These are phyloP conservation scores for Lophiotrema nucula DNA, from an alignment of 495 filamentous ascomycete genomes.

Conservation along the genomic window DNA sequence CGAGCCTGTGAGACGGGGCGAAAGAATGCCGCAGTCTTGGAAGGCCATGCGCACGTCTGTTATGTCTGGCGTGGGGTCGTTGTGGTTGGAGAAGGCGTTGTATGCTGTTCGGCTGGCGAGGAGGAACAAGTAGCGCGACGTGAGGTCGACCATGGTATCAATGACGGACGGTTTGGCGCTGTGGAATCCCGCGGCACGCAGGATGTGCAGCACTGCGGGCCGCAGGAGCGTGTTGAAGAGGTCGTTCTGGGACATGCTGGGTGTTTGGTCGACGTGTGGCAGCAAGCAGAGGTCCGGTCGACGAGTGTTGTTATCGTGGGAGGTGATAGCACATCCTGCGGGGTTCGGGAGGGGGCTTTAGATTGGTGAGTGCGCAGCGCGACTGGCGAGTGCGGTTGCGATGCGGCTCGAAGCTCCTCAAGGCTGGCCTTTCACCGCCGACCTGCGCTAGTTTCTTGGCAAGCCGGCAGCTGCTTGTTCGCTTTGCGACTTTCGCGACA, in stretches of 20 bases:
- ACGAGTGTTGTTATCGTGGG: constrained; percentile 3
- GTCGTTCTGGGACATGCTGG: constrained; percentile 34
- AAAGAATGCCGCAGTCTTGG: constrained; percentile 68
- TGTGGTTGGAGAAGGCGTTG: constrained; percentile 56
- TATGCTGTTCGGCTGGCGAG: constrained; percentile 63
- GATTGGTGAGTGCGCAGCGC: not conserved
- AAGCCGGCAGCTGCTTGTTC: no score
- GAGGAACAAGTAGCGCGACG: constrained; percentile 67
- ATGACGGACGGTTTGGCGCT: constrained; percentile 69
- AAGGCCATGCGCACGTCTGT: constrained; percentile 82
- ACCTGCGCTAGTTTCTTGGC: no score
- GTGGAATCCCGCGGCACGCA: constrained; percentile 84
- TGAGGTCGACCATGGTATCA: constrained; percentile 74
- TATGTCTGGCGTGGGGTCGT: constrained; percentile 53
- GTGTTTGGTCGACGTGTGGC: not conserved
- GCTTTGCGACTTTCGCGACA: no score
- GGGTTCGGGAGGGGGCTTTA: not conserved
- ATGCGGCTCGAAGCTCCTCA: not conserved
- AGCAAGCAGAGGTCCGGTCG: constrained; percentile 18
- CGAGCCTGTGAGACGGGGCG: constrained; percentile 57
- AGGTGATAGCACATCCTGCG: constrained; percentile 12
- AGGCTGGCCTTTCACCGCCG: no score
- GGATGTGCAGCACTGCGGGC: constrained; percentile 78
- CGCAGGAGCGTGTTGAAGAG: constrained; percentile 77
- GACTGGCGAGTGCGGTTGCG: not conserved